phyloP scores from a whole-genome alignment of 331 rosid genomes.

The Erythrophleum ivorense region DNA sequence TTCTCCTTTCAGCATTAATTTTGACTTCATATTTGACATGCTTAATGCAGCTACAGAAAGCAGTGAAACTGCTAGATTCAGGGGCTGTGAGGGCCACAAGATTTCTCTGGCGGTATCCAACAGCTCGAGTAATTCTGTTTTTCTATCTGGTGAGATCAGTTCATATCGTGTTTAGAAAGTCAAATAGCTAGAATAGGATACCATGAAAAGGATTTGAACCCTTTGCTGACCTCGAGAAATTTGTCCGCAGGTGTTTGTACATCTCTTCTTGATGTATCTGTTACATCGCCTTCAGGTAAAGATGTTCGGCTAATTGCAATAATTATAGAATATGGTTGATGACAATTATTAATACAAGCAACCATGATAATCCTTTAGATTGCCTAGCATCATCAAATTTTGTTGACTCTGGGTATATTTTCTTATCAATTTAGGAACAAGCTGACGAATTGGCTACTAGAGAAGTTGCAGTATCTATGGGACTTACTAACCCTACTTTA shows the following conservation, averaged over 20 bases:
- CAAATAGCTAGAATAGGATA: conserved; percentile 17
- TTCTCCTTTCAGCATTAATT: conserved; percentile 30
- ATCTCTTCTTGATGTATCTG: conserved; percentile 95
- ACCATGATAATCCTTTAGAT: conserved; percentile 22
- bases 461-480: conserved; percentile 93
- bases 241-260: conserved; percentile 84
- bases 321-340: neutral
- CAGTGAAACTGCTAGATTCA: conserved; percentile 86
- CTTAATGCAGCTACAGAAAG: conserved; percentile 79
- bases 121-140: conserved; percentile 79
- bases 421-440: conserved; percentile 65
- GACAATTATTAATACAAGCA: conserved; percentile 16
- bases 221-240: conserved; percentile 48
- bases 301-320: conserved; percentile 5
- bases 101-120: conserved; percentile 97
- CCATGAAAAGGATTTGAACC: conserved; percentile 29
- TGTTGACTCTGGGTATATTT: conserved; percentile 29
- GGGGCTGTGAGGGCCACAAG: conserved; percentile 98
- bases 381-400: neutral
- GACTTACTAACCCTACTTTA: conserved; percentile 68
- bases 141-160: conserved; percentile 79
- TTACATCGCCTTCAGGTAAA: conserved; percentile 95
- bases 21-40: conserved; percentile 35
- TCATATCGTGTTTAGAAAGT: conserved; percentile 9
- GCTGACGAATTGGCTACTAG: conserved; percentile 72